Percentiles rank a stretch among this genome's conserved stretches.
phyloP scores from a whole-genome alignment of 768 basidiomycete species.

The Mycena metata region DNA sequence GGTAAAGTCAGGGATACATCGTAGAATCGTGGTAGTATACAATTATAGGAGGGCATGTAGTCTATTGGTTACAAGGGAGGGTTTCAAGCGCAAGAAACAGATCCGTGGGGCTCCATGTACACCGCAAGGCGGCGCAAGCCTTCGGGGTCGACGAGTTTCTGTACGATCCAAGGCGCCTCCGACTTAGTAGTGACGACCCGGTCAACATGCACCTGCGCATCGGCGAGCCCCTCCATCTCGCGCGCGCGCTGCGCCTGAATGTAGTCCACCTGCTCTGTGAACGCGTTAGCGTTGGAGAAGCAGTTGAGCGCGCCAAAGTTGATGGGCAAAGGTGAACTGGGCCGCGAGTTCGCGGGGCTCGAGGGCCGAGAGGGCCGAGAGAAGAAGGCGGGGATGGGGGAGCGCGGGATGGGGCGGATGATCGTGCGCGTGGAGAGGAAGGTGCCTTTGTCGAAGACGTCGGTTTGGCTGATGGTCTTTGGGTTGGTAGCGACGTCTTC shows the following conservation, averaged over 20 bases:
- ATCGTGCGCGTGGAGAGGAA: conserved; percentile 52
- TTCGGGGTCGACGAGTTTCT: background rate
- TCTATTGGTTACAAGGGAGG: conserved; percentile 4
- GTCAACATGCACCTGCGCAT: conserved; percentile 36
- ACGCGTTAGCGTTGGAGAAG: conserved; percentile 46
- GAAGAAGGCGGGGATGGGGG: conserved; percentile 41
- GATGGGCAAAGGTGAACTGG: conserved; percentile 42
- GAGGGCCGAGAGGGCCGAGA: conserved; percentile 50
- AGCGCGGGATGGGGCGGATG: conserved; percentile 50
- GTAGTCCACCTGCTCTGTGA: conserved; percentile 49
- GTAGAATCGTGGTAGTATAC: background rate
- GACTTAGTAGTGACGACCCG: conserved; percentile 1
- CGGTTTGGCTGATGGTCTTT: conserved; percentile 29
- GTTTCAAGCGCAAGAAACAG: conserved; percentile 22
- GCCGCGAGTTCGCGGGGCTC: conserved; percentile 38
- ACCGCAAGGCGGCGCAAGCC: conserved; percentile 17
- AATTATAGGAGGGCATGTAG: background rate
- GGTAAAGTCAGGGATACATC: too few species aligned
- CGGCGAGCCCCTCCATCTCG: conserved; percentile 31
- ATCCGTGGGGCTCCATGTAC: conserved; percentile 21
- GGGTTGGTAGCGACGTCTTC: conserved; percentile 1
- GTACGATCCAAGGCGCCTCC: background rate
- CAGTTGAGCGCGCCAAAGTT: conserved; percentile 48
- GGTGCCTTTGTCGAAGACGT: conserved; percentile 47
- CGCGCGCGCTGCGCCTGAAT: conserved; percentile 42